Evolutionary conservation across 2,329 filamentous ascomycete species (phyloP), one percentile per base, ranked within the genome.

Genomic region (Fusarium sp.): DNA sequence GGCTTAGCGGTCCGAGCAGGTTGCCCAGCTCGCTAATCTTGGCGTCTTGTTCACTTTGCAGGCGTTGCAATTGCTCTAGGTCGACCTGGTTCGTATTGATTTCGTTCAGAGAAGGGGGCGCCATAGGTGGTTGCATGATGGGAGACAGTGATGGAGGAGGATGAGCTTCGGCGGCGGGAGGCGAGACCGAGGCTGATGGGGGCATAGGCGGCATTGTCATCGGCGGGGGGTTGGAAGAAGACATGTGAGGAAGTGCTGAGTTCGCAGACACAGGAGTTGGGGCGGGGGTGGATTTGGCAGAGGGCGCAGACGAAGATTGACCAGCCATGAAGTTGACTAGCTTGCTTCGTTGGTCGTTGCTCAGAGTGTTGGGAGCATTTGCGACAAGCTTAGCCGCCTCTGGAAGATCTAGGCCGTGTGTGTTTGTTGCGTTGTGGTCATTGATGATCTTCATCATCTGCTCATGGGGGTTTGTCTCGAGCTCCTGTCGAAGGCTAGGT

Each of bases 11-110:
- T 8, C 93, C 92, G 9, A 98, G 87, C 17, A 95, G 85, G 65
- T 90, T 91, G 61, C 91, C 91, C 11, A 98, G 86, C 67, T 94
- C 91, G 70, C 94, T 90, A 1, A 98, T 93, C 58, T 93, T 93
- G 57, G 88, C 88, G 69, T 93, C 91, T 78, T 98, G 95, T 69
- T 96, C 91, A 27, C 90, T 90, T 79, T 97, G 94, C 78, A 98
- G 86, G 50, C 92, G 92, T 72, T 94, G 90, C 3, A 98, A 87
- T 33, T 93, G 89, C 61, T 97, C 94, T 32, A 98, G 89, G 71
- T 97, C 93, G 15, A 92, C 87, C 70, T 93, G 89, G 6, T 93
- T 95, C 69, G 89, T 89, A 54, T 87, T 89, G 71, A 97, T 89
- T 43, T 91, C 88, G 60, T 89, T 87, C 22, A 94, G 84, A 0